Base-by-base conservation (phyloP, 495 filamentous ascomycete species). In the Xylaria cubensis region DNA sequence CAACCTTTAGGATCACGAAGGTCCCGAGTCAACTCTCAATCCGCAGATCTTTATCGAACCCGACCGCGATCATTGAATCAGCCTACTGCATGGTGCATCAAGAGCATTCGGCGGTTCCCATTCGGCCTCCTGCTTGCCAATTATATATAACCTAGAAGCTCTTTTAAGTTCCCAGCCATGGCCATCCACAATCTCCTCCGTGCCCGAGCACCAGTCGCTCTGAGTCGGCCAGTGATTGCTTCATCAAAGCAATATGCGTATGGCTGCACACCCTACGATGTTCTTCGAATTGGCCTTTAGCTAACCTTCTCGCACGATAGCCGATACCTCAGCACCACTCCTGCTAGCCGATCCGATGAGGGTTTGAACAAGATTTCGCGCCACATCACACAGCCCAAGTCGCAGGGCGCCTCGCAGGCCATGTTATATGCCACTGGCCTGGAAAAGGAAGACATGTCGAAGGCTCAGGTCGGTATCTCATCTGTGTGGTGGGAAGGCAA, bases 371-470 rank as follows among this genome's bases (percentile, higher is more conserved):
- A 90, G 81, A 87, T 93, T 81, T 97, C 95, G 65, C 85, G 88
- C 62, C 77, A 86, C 77, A 92, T 99, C 86, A 98, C 96, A 51
- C 94, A 98, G 81, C 97, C 94, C 74, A 97, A 95, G 82, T 93
- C 96, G 34, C 96, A 99, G 86, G 96, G 96, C 76, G 96, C 97
- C 55, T 97, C 95, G 42, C 96, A 99, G 86, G 97, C 97, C 70
- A 99, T 99, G 96, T 87, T 99, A 56, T 98, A 98, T 86, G 96
- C 93, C 74, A 97, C 95, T 12, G 96, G 96, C 67, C 81, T 99
- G 78, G 88, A 83, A 17, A 90, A 94, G 73, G 86, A 87, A 56
- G 96, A 97, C 80, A 92, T 98, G 90, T 89, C 88, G 83, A 98
- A 98, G 83, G 91, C 96, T 42, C 96, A 99, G 83, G 92, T 99